Evolutionary conservation across 2,329 filamentous ascomycete genomes (phyloP), one percentile per base, ranked within the genome.

Genomic region (Talaromyces verruculosus): DNA sequence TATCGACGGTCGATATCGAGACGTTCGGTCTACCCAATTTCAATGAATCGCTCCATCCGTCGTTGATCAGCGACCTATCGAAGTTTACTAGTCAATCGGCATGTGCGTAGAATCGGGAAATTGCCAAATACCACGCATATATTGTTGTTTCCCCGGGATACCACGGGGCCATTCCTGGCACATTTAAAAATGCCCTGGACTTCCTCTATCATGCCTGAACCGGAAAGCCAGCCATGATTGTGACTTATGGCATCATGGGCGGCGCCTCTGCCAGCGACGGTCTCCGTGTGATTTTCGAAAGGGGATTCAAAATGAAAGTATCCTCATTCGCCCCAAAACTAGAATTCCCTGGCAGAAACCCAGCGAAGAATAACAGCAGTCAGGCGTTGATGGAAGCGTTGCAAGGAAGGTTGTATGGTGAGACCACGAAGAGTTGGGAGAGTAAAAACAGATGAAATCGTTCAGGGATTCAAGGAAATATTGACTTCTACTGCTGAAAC

Each of bases 221-320:
- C 28, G 60, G 60, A 62, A 62, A 62, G 43, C 43, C 60, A 49
- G 60, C 43, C 2, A 53, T 53, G 60, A 39, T 62, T 49, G 60
- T 62, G 60, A 62, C 60, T 15, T 62, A 62, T 53, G 60, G 43
- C 15, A 62, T 37, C 25, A 53, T 49, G 41, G 60, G 60, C 19
- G 60, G 60, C 19, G 3, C 25, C 43, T 72, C 74, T 33, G 69
- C 69, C 3, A 71, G 69, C 1, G 69, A 17, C 11, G 71, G 73
- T 39, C 66, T 77, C 65, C 68, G 67, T 25, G 59, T 71, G 37
- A 72, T 76, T 17, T 67, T 76, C 8, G 49, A 68, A n/a, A 74
- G 67, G 1, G 60, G 41, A 35, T 51, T 77, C 4, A 59, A 65
- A 8, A 73, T 77, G 73, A 41, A 60, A 60, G 57, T 60, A 5